Percentiles rank a stretch among this genome's conserved stretches.
Evolutionary conservation across 352 stramenopile genomes (phyloP).

Genomic region (Phytophthora megakarya): DNA sequence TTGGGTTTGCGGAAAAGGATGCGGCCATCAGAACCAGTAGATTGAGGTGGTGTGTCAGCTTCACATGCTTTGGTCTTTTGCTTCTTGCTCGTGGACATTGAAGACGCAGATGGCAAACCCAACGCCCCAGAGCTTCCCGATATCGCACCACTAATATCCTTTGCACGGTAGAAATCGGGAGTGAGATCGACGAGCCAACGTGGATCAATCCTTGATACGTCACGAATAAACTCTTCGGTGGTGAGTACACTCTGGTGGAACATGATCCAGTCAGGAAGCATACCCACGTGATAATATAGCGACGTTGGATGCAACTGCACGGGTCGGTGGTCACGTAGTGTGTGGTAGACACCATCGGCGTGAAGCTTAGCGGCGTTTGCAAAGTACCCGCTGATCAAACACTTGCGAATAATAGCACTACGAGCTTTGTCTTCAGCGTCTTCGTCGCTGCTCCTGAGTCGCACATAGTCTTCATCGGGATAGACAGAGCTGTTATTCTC

Average conservation of each 20-base stretch:
- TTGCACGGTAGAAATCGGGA: constrained; percentile 76
- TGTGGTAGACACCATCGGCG: constrained; percentile 72
- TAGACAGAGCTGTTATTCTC: background rate
- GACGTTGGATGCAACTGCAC: constrained; percentile 82
- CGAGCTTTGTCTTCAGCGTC: constrained; percentile 32
- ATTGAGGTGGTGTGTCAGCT: constrained; percentile 24
- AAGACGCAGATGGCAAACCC: constrained; percentile 53
- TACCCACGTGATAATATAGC: constrained; percentile 73
- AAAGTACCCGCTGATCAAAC: constrained; percentile 87
- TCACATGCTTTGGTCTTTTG: constrained; percentile 21
- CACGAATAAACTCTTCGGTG: constrained; percentile 93
- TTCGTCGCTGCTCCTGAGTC: constrained; percentile 8
- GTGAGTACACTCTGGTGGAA: constrained; percentile 99
- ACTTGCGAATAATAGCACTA: constrained; percentile 55
- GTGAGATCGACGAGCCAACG: constrained; percentile 72
- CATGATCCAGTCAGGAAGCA: constrained; percentile 96
- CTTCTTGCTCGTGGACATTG: constrained; percentile 28
- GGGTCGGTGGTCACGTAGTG: constrained; percentile 65
- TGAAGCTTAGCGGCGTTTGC: constrained; percentile 97
- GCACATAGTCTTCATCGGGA: constrained; percentile 22
- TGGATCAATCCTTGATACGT: constrained; percentile 73
- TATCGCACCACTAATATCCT: constrained; percentile 65
- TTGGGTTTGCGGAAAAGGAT: constrained; percentile 80
- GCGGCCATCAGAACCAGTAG: constrained; percentile 46
- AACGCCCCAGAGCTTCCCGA: constrained; percentile 74